Percentiles rank a stretch among this genome's conserved stretches.
These are phyloP conservation scores for Cryptococcus floricola DNA, from an alignment of 1,284 basidiomycete genomes.

Conservation along the genomic window DNA sequence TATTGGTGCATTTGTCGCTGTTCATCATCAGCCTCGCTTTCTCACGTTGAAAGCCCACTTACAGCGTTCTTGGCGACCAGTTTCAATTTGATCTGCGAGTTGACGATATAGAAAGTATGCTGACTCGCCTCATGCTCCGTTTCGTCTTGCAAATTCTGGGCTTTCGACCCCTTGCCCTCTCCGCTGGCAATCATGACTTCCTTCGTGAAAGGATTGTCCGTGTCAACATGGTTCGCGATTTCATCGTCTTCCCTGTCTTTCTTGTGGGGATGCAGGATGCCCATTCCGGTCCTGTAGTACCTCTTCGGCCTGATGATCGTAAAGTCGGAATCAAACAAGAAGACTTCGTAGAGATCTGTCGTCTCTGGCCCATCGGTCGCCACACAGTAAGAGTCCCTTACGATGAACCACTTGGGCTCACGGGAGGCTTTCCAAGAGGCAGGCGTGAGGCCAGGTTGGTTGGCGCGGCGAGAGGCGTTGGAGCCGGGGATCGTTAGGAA, in stretches of 20 bases:
- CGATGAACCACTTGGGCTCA: slow-evolving; percentile 84
- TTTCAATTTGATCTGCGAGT: slow-evolving; percentile 85
- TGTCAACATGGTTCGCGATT: slow-evolving; percentile 23
- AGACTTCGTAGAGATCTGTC: slow-evolving; percentile 84
- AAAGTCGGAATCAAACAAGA: slow-evolving; percentile 88
- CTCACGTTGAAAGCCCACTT: slow-evolving; percentile 15
- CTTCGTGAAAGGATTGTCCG: slow-evolving; percentile 29
- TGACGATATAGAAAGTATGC: slow-evolving; percentile 92
- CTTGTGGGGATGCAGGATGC: slow-evolving; percentile 30
- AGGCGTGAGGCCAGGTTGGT: slow-evolving; percentile 48
- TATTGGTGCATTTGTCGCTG: slow-evolving; percentile 96
- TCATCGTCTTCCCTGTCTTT: slow-evolving; percentile 10
- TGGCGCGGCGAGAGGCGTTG: slow-evolving; percentile 51
- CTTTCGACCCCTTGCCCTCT: slow-evolving; percentile 27
- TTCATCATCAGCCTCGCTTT: not conserved
- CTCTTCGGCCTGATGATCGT: slow-evolving; percentile 61
- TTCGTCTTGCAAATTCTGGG: slow-evolving; percentile 26
- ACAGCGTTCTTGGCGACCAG: slow-evolving; percentile 85
- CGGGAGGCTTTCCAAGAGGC: slow-evolving; percentile 63
- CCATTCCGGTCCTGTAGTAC: slow-evolving; percentile 43
- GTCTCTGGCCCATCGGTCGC: slow-evolving; percentile 82
- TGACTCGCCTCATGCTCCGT: slow-evolving; percentile 49
- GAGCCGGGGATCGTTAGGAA: slow-evolving; percentile 59
- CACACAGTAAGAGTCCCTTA: slow-evolving; percentile 89
- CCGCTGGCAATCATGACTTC: slow-evolving; percentile 32